Evolutionary conservation across 139 green algal species (phyloP).

Genomic region (Yamagishiella unicocca): DNA sequence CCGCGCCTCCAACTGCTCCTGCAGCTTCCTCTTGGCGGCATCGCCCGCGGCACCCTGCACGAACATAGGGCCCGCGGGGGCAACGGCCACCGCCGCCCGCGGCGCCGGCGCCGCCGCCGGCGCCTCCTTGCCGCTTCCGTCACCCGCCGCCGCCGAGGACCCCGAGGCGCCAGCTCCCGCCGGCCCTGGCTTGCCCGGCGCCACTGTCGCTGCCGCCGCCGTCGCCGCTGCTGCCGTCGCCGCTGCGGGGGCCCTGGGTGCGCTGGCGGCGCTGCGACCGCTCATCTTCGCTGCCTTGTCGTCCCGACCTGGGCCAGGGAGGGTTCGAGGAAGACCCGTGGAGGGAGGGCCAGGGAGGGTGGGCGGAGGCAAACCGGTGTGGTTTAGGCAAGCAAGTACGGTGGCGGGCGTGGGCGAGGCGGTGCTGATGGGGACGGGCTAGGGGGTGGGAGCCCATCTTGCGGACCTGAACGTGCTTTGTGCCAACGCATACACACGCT

Average conservation of each 20-base stretch:
- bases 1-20: conserved; percentile 49
- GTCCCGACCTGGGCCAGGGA: conserved; percentile 37
- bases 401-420: too few relatives aligned
- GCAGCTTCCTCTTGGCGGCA: conserved; percentile 48
- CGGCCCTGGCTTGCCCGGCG: not conserved
- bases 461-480: too few relatives aligned
- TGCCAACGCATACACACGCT: too few relatives aligned
- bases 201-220: not conserved
- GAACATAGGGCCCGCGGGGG: conserved; percentile 26
- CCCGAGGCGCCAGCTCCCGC: not conserved
- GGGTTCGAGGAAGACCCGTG: too few relatives aligned
- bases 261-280: not conserved
- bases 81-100: conserved; percentile 36
- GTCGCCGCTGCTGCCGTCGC: not conserved
- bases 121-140: not conserved
- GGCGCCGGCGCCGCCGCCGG: not conserved
- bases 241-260: not conserved
- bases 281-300: conserved; percentile 31
- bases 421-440: too few relatives aligned
- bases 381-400: too few relatives aligned
- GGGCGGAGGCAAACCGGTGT: too few relatives aligned
- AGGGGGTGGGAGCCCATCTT: too few relatives aligned
- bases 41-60: not conserved
- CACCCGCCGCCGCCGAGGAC: too few relatives aligned
- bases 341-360: too few relatives aligned